These are phyloP conservation scores for Medicago lupulina DNA, from an alignment of 306 rosid genomes.

Conservation along the genomic window DNA sequence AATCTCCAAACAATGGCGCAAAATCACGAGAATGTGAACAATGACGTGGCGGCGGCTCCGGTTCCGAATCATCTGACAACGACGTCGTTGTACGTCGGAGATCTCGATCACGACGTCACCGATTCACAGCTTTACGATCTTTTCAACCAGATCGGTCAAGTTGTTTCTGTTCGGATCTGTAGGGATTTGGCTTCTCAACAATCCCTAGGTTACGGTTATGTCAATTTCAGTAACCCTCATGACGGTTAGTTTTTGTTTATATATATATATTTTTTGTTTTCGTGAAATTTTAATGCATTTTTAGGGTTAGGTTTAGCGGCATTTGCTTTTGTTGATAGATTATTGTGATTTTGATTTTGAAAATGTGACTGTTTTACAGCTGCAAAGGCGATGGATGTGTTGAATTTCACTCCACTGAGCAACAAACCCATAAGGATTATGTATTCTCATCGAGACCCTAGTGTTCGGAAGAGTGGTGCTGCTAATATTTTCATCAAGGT, in stretches of 20 bases:
- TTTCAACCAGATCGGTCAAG: slow-evolving; percentile 68
- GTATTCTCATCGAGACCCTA: slow-evolving; percentile 79
- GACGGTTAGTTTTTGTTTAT: slow-evolving; percentile 57
- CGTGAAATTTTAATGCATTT: not conserved
- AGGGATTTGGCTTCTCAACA: slow-evolving; percentile 67
- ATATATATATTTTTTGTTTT: too few relatives aligned
- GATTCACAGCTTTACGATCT: slow-evolving; percentile 74
- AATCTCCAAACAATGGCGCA: slow-evolving; percentile 54
- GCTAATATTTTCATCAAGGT: slow-evolving; percentile 77
- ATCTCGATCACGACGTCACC: slow-evolving; percentile 63
- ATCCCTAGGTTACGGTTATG: slow-evolving; percentile 81
- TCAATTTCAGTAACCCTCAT: slow-evolving; percentile 62
- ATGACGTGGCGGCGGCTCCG: slow-evolving; percentile 22
- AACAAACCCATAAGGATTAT: slow-evolving; percentile 62
- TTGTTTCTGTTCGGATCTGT: slow-evolving; percentile 70
- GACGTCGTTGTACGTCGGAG: slow-evolving; percentile 76
- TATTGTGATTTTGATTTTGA: not conserved
- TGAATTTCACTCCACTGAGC: slow-evolving; percentile 72
- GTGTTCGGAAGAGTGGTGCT: slow-evolving; percentile 69
- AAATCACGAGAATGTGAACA: slow-evolving; percentile 50
- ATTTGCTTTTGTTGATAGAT: not conserved
- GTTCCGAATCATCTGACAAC: slow-evolving; percentile 50
- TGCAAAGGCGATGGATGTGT: slow-evolving; percentile 48
- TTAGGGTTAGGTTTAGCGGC: not conserved
- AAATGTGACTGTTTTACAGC: slow-evolving; percentile 35